Evolutionary conservation across 1,284 basidiomycete genomes (phyloP).

Genomic region (Sanghuangporus weigelae): DNA sequence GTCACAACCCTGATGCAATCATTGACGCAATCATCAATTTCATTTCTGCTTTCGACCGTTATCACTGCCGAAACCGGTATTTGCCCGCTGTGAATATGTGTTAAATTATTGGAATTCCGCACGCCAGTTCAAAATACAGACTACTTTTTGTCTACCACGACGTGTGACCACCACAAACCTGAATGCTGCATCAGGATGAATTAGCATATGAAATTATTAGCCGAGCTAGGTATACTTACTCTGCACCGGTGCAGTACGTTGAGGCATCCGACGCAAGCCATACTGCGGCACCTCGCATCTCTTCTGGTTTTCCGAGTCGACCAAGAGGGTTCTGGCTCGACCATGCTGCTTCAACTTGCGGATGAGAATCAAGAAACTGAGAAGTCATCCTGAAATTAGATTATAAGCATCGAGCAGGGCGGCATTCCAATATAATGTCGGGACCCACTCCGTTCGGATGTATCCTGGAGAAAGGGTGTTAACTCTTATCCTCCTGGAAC

Average conservation of each 20-base stretch:
- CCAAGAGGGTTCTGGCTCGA: conserved; percentile 69
- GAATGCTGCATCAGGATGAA: conserved; percentile 42
- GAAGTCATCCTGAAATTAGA: conserved; percentile 52
- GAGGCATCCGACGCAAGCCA: conserved; percentile 79
- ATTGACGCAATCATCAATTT: too few relatives aligned
- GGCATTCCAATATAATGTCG: too few relatives aligned
- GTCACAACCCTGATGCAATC: too few relatives aligned
- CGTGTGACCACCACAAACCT: conserved; percentile 67
- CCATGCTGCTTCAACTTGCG: conserved; percentile 68
- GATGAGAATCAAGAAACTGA: conserved; percentile 65
- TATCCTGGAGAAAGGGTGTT: conserved; percentile 72
- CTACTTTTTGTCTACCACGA: conserved; percentile 44
- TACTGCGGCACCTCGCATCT: conserved; percentile 71
- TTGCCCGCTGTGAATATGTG: too few relatives aligned
- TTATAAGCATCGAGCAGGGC: conserved; percentile 6
- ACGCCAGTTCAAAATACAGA: too few relatives aligned
- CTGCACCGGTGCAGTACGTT: conserved; percentile 69
- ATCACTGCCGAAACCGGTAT: too few relatives aligned
- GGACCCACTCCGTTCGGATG: conserved; percentile 62
- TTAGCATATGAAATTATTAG: neutral
- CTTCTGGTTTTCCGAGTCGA: conserved; percentile 71
- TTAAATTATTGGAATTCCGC: too few relatives aligned
- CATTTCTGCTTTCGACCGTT: too few relatives aligned
- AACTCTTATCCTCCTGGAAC: conserved; percentile 63
- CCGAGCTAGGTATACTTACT: conserved; percentile 42